These are phyloP conservation scores for Lablab purpureus DNA, from an alignment of 306 rosid species.

Conservation along the genomic window DNA sequence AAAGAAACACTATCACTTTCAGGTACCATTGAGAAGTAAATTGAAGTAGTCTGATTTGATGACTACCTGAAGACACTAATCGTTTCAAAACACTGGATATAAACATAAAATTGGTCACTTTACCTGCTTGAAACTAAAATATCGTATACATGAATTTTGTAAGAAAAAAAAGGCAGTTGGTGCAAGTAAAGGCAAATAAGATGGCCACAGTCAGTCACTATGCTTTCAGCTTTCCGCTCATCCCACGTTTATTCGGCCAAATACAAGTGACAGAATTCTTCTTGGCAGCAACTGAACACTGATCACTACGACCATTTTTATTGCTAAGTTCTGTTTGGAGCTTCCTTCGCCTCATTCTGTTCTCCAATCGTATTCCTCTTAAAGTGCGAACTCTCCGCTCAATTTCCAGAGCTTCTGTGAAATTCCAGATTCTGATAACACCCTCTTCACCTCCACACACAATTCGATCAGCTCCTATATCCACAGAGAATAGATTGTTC, in stretches of 20 bases:
- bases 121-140: conserved; percentile 37
- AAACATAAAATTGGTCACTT: conserved; percentile 37
- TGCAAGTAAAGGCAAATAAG: conserved; percentile 30
- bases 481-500: conserved; percentile 77
- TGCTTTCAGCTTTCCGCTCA: conserved; percentile 78
- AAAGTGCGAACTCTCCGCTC: conserved; percentile 69
- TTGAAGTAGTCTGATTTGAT: conserved; percentile 20
- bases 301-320: conserved; percentile 69
- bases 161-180: conserved; percentile 26
- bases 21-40: not conserved
- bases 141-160: conserved; percentile 29
- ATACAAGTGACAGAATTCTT: conserved; percentile 64
- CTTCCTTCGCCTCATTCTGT: conserved; percentile 83
- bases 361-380: conserved; percentile 76
- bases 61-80: conserved; percentile 9
- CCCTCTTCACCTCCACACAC: conserved; percentile 98
- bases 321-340: conserved; percentile 65
- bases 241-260: conserved; percentile 75
- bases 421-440: conserved; percentile 90
- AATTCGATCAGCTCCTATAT: conserved; percentile 88
- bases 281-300: conserved; percentile 86
- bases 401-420: conserved; percentile 84
- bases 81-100: not conserved
- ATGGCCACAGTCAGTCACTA: conserved; percentile 48
- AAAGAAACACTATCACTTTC: conserved; percentile 11